Conservation (phyloP, 2,329 filamentous ascomycete genomes). For the Diaporthe ampelina region DNA sequence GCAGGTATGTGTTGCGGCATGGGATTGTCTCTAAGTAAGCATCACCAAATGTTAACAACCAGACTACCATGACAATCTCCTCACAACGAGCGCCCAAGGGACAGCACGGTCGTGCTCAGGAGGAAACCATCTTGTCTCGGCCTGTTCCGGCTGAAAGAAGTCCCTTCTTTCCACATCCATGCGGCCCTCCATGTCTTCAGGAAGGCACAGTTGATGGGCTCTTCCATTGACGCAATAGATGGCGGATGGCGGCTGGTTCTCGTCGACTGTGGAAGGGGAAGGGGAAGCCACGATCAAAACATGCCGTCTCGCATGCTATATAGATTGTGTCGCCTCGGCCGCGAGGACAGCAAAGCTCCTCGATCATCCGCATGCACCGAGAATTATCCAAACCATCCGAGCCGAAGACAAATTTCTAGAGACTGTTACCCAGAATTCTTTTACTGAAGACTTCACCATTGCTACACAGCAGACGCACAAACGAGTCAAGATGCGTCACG, state of each 20-base stretch:
- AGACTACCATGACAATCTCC: not conserved
- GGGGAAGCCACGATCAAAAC: constrained; percentile 30
- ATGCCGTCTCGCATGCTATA: not conserved
- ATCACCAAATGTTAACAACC: not conserved
- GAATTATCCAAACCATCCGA: constrained; percentile 9
- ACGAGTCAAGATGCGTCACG: constrained; percentile 30
- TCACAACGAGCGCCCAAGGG: not conserved
- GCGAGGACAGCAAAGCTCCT: not conserved
- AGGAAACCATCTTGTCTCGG: constrained; percentile 25
- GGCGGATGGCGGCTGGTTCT: not conserved
- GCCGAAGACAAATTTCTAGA: not conserved
- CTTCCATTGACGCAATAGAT: not conserved
- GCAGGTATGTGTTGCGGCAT: not conserved
- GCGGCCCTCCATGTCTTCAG: constrained; percentile 14
- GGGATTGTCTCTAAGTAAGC: not conserved
- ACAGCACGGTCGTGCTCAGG: not conserved
- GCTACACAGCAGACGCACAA: not conserved
- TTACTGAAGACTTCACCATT: not conserved
- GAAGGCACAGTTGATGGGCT: constrained; percentile 16
- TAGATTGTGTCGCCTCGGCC: not conserved
- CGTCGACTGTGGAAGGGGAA: not conserved
- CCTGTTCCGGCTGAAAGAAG: not conserved
- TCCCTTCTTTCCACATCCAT: not conserved
- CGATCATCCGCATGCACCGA: not conserved
- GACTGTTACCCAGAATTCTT: not conserved